A percentile compares a stretch with the other conserved stretches of the same genome.
These are phyloP conservation scores for Earliella scabrosa DNA, from an alignment of 1,284 basidiomycete genomes.

Conservation along the genomic window DNA sequence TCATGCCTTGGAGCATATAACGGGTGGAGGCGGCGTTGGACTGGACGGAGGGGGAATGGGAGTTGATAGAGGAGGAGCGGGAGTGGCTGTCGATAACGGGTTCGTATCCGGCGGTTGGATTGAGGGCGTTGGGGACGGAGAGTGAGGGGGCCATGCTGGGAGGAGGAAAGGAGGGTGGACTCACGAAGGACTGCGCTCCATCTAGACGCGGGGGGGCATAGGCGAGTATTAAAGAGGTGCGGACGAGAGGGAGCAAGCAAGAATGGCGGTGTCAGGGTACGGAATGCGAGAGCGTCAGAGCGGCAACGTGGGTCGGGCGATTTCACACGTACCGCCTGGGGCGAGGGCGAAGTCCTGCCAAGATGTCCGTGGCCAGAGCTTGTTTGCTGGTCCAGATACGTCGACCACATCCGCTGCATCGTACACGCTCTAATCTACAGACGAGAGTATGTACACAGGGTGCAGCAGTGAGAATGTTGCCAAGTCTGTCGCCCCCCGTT, in stretches of 20 bases:
- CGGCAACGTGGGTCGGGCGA: slow-evolving; percentile 3
- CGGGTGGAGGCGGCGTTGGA: slow-evolving; percentile 42
- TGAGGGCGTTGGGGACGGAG: slow-evolving; percentile 1
- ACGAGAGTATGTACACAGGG: slow-evolving; percentile 1
- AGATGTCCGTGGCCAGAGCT: slow-evolving; percentile 16
- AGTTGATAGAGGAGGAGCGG: slow-evolving; percentile 41
- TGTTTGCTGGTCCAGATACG: slow-evolving; percentile 43
- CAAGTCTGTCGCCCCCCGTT: not conserved
- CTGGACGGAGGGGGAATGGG: slow-evolving; percentile 39
- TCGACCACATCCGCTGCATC: slow-evolving; percentile 58
- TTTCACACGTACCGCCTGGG: slow-evolving; percentile 31
- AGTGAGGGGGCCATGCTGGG: slow-evolving; percentile 11
- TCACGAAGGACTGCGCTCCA: slow-evolving; percentile 33
- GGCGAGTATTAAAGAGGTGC: slow-evolving; percentile 18
- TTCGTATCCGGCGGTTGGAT: slow-evolving; percentile 4
- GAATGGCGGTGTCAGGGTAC: slow-evolving; percentile 12
- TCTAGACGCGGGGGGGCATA: slow-evolving; percentile 21
- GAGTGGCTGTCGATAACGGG: slow-evolving; percentile 31
- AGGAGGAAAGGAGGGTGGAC: slow-evolving; percentile 5
- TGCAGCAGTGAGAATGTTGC: not conserved
- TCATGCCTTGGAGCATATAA: slow-evolving; percentile 42
- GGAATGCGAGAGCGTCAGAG: slow-evolving; percentile 17
- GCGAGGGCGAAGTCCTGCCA: slow-evolving; percentile 16
- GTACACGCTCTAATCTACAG: slow-evolving; percentile 15
- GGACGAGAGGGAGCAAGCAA: slow-evolving; percentile 4